These are phyloP conservation scores for Hypsizygus ulmarius DNA, from an alignment of 1,284 basidiomycete genomes.

Conservation along the genomic window DNA sequence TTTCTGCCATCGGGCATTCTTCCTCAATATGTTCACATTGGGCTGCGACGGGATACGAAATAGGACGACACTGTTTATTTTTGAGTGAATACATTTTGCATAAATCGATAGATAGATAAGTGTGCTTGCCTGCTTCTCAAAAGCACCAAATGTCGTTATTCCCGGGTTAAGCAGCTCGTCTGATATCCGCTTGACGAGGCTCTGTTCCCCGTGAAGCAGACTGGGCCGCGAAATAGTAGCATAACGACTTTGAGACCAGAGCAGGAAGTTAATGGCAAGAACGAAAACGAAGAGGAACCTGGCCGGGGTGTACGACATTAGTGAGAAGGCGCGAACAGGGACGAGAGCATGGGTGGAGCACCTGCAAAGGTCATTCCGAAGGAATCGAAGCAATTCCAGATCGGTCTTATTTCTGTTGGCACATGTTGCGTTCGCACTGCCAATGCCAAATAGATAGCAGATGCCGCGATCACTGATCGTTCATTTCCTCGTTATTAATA, in stretches of 20 bases:
- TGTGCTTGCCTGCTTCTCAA: conserved; percentile 28
- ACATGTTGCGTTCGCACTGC: too few species aligned
- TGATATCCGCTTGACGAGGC: conserved; percentile 40
- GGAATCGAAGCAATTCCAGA: too few species aligned
- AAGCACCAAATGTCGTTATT: conserved; percentile 14
- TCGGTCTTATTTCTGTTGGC: too few species aligned
- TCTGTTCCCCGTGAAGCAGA: conserved; percentile 25
- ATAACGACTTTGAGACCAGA: conserved; percentile 67
- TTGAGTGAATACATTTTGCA: neutral
- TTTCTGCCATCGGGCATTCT: conserved; percentile 52
- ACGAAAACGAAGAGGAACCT: conserved; percentile 49
- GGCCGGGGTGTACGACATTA: conserved; percentile 38
- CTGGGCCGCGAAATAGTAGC: conserved; percentile 32
- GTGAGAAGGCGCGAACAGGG: conserved; percentile 14
- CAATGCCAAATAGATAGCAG: too few species aligned
- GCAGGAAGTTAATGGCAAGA: conserved; percentile 52
- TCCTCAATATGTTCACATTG: conserved; percentile 65
- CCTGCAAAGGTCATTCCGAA: too few species aligned
- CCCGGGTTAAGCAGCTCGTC: conserved; percentile 33
- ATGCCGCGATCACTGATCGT: neutral
- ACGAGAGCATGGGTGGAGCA: conserved; percentile 13
- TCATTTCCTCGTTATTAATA: neutral
- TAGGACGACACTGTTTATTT: conserved; percentile 54
- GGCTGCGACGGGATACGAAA: conserved; percentile 46
- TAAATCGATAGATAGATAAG: neutral